Base-by-base conservation (phyloP, 805 yeast species). In the Teunomyces kruisii region DNA sequence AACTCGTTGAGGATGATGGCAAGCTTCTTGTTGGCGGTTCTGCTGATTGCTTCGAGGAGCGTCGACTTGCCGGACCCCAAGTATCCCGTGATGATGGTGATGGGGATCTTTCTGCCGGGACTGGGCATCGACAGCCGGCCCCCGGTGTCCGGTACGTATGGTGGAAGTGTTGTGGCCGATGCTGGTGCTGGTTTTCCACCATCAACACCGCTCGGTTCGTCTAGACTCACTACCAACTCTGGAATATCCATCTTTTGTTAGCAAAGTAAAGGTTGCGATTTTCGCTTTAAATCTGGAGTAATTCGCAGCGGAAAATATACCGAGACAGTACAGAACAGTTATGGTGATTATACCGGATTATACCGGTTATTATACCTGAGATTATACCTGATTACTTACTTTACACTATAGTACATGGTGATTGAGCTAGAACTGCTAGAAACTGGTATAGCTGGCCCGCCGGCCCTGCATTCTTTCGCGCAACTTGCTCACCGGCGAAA, bases 61-160 rank as follows among this genome's bases (percentile, higher is more conserved):
- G 98, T 92, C 10, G 94, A 85, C 58, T 94, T 94, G 1, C 99
- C 99, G 9, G 96, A 85, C 1, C 99, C 99, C 32, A 94, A 67
- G 59, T 91, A 94, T 2, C 99, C 99, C 0, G 99, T 92, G 31
- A 94, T 82, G 12, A 94, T 88, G 0, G 97, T 89, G 13, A 94
- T 81, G 1, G 99, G 99, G 4, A 91, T 91, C 59, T 81, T 83
- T 22, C 61, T n/a, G 15, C 37, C 36, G 35, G 43, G 37, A 13
- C 28, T 35, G 12, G 38, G 38, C 12, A 19, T 30, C 10, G 35
- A n/a, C 42, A 30, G 42, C 28, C 29, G 28, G 12, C 42, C 39
- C 10, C 27, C 39, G 41, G 9, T 32, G 15, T 24, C n/a, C 16
- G 22, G 31, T 7, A 28, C 40, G 13, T 8, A 7, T 6, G 22